These are phyloP conservation scores for Westerdykella sp. DNA, from an alignment of 2,329 filamentous ascomycete species.

Conservation along the genomic window DNA sequence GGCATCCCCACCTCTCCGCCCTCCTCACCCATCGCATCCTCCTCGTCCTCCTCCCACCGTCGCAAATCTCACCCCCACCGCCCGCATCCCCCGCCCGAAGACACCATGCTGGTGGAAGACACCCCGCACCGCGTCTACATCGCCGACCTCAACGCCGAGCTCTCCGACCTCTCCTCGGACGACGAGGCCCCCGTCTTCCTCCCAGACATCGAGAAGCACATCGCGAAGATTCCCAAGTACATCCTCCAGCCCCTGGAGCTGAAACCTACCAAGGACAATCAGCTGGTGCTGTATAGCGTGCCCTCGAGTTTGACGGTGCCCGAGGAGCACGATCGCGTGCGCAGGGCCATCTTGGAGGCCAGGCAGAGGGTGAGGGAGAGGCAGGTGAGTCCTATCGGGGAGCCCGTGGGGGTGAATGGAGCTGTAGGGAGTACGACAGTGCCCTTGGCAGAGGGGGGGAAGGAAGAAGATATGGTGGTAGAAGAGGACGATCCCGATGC, in stretches of 20 bases:
- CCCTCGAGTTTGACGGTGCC: slow-evolving; percentile 71
- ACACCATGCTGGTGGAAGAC: slow-evolving; percentile 79
- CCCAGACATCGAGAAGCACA: slow-evolving; percentile 76
- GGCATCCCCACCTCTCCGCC: no score
- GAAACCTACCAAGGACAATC: slow-evolving; percentile 46
- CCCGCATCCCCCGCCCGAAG: slow-evolving; percentile 37
- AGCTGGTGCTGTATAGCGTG: slow-evolving; percentile 76
- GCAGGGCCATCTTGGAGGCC: slow-evolving; percentile 77
- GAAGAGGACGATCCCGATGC: slow-evolving; percentile 49
- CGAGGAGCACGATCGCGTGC: slow-evolving; percentile 64
- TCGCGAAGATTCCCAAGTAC: slow-evolving; percentile 63
- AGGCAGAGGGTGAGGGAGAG: slow-evolving; percentile 60
- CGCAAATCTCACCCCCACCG: slow-evolving; percentile 16
- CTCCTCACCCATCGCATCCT: slow-evolving; percentile 13
- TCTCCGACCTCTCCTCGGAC: slow-evolving; percentile 61
- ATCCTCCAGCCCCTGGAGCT: slow-evolving; percentile 51
- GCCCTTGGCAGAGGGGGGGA: slow-evolving; percentile 15
- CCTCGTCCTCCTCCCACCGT: slow-evolving; percentile 8
- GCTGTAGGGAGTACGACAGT: slow-evolving; percentile 6
- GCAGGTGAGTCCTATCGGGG: slow-evolving; percentile 39
- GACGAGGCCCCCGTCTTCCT: slow-evolving; percentile 67
- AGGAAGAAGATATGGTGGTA: neutral
- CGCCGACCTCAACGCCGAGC: slow-evolving; percentile 80
- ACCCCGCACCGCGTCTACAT: slow-evolving; percentile 85
- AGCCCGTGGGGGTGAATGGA: slow-evolving; percentile 24